phyloP scores from a whole-genome alignment of 1,139 yeast genomes.

The Maudiozyma humilis region DNA sequence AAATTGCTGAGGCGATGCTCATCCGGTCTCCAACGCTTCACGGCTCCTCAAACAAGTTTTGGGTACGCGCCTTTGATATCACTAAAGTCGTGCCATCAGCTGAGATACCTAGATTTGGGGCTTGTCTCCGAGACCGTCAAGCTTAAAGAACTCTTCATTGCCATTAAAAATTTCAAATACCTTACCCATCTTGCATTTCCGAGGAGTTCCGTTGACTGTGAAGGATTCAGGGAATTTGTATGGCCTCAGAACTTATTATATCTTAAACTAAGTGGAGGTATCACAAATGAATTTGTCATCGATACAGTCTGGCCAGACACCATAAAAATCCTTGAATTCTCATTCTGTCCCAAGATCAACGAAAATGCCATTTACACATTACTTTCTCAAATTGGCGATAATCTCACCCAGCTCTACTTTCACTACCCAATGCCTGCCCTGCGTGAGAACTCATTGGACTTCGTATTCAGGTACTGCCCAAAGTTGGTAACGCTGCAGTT shows the following conservation, averaged over 20 bases:
- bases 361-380: conserved; percentile 55
- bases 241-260: conserved; percentile 79
- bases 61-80: conserved; percentile 84
- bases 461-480: conserved; percentile 68
- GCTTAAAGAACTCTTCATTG: conserved; percentile 64
- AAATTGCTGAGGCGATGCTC: conserved; percentile 71
- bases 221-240: conserved; percentile 38
- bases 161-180: conserved; percentile 53
- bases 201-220: conserved; percentile 73
- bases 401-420: conserved; percentile 54
- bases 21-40: conserved; percentile 51
- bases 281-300: conserved; percentile 67
- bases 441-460: conserved; percentile 61
- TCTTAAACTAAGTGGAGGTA: conserved; percentile 79
- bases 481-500: conserved; percentile 53
- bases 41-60: conserved; percentile 93
- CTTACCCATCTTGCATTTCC: conserved; percentile 81
- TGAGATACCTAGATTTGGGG: conserved; percentile 68
- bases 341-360: conserved; percentile 76
- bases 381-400: conserved; percentile 54
- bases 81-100: conserved; percentile 55
- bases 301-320: conserved; percentile 62
- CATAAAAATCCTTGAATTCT: conserved; percentile 63
- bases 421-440: conserved; percentile 87
- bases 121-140: conserved; percentile 87